phyloP scores from a whole-genome alignment of 73 alveolate species.

The Tetrahymena thermophila region DNA sequence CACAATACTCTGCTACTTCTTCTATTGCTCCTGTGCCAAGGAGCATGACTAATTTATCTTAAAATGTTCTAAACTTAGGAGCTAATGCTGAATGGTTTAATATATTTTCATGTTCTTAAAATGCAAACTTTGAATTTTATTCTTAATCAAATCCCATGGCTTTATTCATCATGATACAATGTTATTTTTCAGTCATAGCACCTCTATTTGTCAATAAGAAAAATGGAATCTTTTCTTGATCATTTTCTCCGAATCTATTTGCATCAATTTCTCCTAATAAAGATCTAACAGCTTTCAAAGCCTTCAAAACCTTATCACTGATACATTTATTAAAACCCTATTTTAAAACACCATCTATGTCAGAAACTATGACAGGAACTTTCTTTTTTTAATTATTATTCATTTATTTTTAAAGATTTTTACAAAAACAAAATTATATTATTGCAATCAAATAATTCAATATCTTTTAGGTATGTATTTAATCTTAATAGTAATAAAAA shows the following conservation, averaged over 20 bases:
- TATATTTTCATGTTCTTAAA: constrained; percentile 44
- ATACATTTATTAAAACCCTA: constrained; percentile 31
- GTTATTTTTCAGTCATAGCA: constrained; percentile 46
- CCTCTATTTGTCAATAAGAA: constrained; percentile 69
- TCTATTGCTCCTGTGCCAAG: constrained; percentile 52
- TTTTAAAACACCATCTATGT: constrained; percentile 67
- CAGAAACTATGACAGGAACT: constrained; percentile 65
- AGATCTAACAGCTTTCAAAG: background rate
- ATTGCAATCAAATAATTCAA: too few relatives aligned
- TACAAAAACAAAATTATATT: too few relatives aligned
- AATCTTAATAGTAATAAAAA: background rate
- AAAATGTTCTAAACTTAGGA: constrained; percentile 23
- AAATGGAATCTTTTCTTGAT: constrained; percentile 47
- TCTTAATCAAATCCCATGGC: constrained; percentile 9
- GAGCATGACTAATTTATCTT: constrained; percentile 42
- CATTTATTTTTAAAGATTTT: background rate
- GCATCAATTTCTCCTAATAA: background rate
- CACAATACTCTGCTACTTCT: constrained; percentile 49
- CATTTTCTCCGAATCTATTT: background rate
- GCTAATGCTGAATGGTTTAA: constrained; percentile 59
- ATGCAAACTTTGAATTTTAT: background rate
- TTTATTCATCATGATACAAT: constrained; percentile 42
- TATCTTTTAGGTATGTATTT: too few relatives aligned
- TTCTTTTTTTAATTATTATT: background rate
- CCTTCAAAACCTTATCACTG: background rate